phyloP scores from a whole-genome alignment of 257 asterid species.

The Thymus mandschuricus region DNA sequence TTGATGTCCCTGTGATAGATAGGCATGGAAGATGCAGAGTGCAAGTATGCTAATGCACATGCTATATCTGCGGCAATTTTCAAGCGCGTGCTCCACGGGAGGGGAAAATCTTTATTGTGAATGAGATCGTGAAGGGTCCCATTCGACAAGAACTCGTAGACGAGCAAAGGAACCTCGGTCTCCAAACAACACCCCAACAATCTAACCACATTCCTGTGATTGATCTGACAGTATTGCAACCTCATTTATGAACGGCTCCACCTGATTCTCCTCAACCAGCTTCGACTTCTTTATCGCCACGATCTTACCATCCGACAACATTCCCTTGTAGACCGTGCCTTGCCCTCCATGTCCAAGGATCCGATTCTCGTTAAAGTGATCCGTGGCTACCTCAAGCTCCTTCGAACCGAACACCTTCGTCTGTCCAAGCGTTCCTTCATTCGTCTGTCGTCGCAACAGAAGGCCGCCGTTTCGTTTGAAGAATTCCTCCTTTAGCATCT shows the following conservation, averaged over 20 bases:
- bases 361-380: slow-evolving; percentile 15
- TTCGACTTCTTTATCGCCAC: slow-evolving; percentile 32
- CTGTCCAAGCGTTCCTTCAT: slow-evolving; percentile 12
- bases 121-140: slow-evolving; percentile 29
- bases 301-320: slow-evolving; percentile 23
- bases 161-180: slow-evolving; percentile 24
- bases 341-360: slow-evolving; percentile 33
- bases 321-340: slow-evolving; percentile 35
- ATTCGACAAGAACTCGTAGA: slow-evolving; percentile 24
- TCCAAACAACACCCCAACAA: slow-evolving; percentile 33
- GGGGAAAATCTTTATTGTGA: neutral
- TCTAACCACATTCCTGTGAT: slow-evolving; percentile 33
- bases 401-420: slow-evolving; percentile 3
- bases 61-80: slow-evolving; percentile 27
- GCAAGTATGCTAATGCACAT: slow-evolving; percentile 28
- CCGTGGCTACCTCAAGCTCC: slow-evolving; percentile 24
- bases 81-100: slow-evolving; percentile 25
- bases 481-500: neutral
- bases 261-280: slow-evolving; percentile 15
- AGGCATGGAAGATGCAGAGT: slow-evolving; percentile 27
- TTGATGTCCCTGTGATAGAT: slow-evolving; percentile 37
- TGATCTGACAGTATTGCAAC: slow-evolving; percentile 32
- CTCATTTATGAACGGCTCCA: slow-evolving; percentile 34
- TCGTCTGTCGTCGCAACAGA: neutral
- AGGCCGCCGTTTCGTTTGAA: slow-evolving; percentile 18